Evolutionary conservation across 495 filamentous ascomycete genomes (phyloP).

Genomic region (Sordaria brevicollis): DNA sequence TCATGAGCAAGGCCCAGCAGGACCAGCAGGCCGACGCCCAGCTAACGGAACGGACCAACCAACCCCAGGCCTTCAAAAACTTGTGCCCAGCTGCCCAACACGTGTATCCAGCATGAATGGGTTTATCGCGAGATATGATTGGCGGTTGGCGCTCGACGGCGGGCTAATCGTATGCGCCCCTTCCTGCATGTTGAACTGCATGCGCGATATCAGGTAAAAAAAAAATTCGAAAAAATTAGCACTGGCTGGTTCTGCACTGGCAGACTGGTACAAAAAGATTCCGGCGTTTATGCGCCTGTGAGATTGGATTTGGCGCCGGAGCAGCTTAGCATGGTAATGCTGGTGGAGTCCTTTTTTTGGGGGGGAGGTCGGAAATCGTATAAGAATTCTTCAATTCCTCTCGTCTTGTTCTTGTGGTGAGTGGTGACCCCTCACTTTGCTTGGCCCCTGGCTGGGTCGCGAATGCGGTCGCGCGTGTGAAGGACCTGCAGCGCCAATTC

Average conservation of each 20-base stretch:
- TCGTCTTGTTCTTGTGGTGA: too few species aligned
- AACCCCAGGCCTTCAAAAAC: too few species aligned
- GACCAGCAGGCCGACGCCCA: too few species aligned
- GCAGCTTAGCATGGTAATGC: not conserved
- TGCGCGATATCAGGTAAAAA: not conserved
- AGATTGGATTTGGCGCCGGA: not conserved
- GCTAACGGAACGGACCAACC: not conserved
- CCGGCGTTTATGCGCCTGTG: not conserved
- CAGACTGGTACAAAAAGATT: not conserved
- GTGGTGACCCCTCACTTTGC: not conserved
- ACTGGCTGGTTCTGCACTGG: too few species aligned
- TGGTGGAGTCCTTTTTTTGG: not conserved
- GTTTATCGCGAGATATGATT: not conserved
- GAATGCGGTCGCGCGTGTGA: not conserved
- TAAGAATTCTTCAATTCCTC: not conserved
- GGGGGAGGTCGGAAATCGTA: too few species aligned
- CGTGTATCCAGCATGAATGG: not conserved
- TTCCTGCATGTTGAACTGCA: too few species aligned
- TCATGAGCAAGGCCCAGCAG: too few species aligned
- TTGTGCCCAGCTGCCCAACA: not conserved
- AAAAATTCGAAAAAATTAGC: too few species aligned
- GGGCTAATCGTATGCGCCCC: not conserved
- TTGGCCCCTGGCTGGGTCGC: not conserved
- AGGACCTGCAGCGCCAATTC: not conserved
- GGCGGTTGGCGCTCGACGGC: not conserved